phyloP scores from a whole-genome alignment of 192 early-diverging fungal genomes.

The Spinellus fusiger region DNA sequence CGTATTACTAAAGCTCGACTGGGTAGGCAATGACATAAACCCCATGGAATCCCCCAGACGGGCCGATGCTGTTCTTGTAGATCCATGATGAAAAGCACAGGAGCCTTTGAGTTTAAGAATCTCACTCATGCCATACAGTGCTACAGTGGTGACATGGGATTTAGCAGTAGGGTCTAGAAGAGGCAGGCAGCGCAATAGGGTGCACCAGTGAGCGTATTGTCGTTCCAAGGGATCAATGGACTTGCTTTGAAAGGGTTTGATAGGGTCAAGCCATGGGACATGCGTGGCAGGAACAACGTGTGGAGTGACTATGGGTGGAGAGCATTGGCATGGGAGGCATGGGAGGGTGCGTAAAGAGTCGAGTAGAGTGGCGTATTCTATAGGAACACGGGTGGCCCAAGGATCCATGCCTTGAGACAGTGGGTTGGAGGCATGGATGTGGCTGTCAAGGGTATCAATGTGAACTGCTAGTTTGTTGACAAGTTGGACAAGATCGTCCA shows the following conservation, averaged over 20 bases:
- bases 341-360: background rate
- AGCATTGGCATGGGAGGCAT: background rate
- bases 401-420: conserved; percentile 7
- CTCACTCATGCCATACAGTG: conserved; percentile 11
- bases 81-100: too few species aligned
- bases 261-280: conserved; percentile 5
- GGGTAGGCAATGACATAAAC: too few species aligned
- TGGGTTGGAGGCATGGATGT: too few species aligned
- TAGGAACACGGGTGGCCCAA: conserved; percentile 5
- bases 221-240: background rate
- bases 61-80: too few species aligned
- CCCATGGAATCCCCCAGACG: too few species aligned
- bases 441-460: too few species aligned
- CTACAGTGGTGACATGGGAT: conserved; percentile 3
- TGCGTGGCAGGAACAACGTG: background rate
- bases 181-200: conserved; percentile 14
- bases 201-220: conserved; percentile 17
- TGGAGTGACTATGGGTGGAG: background rate
- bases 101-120: background rate
- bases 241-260: background rate
- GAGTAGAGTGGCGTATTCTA: conserved; percentile 1
- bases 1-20: too few species aligned
- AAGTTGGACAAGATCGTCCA: too few species aligned
- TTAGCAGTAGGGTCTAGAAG: conserved; percentile 5
- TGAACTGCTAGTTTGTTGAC: too few species aligned